Conservation (phyloP, 495 filamentous ascomycete species). For the Zalerion maritima region DNA sequence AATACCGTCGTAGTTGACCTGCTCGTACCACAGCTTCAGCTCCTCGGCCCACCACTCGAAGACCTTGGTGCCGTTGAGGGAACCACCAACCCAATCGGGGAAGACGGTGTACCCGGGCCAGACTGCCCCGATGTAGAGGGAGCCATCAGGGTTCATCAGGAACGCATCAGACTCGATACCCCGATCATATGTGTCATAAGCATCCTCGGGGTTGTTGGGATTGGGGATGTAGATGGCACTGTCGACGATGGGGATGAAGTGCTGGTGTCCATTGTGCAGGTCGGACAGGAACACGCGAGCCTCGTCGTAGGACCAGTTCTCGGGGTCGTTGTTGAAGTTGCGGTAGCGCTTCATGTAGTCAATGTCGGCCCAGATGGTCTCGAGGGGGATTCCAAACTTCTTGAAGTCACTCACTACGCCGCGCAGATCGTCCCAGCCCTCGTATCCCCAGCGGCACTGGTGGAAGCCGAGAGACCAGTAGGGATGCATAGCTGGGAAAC, state of each 20-base stretch:
- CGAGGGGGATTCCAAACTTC: conserved; percentile 58
- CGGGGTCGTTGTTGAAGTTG: conserved; percentile 62
- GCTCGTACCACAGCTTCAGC: conserved; percentile 42
- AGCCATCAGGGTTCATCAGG: conserved; percentile 51
- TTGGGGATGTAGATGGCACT: conserved; percentile 67
- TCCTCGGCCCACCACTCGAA: conserved; percentile 60
- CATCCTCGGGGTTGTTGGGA: conserved; percentile 54
- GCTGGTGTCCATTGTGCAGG: conserved; percentile 52
- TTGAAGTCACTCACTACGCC: conserved; percentile 68
- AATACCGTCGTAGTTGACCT: conserved; percentile 63
- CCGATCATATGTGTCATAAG: conserved; percentile 51
- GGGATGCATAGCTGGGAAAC: conserved; percentile 67
- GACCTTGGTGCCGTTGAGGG: conserved; percentile 43
- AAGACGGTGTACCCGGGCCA: conserved; percentile 73
- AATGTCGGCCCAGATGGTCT: conserved; percentile 79
- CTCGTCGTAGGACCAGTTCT: conserved; percentile 47
- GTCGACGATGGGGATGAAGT: conserved; percentile 78
- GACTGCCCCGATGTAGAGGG: conserved; percentile 62
- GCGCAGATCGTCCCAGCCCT: conserved; percentile 57
- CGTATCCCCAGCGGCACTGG: conserved; percentile 74
- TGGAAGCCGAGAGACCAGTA: conserved; percentile 84
- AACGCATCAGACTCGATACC: conserved; percentile 53
- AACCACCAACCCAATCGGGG: conserved; percentile 40
- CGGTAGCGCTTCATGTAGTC: conserved; percentile 59
- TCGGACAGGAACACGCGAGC: conserved; percentile 49